Conservation (phyloP, 2,329 filamentous ascomycete genomes). For the Ustilaginoidea virens region DNA sequence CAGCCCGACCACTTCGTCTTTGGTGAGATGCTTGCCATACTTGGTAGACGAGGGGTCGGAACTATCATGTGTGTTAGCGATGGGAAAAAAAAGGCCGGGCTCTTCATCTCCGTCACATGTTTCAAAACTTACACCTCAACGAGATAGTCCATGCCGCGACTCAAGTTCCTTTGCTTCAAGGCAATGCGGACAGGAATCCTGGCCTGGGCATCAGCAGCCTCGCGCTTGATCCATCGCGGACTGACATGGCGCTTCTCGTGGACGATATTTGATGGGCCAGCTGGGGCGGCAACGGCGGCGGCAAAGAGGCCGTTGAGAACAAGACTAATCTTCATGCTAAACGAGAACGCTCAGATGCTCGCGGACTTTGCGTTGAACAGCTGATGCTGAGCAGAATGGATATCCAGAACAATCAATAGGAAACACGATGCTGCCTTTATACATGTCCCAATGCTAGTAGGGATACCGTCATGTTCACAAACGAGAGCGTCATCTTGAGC, state of each 20-base stretch:
- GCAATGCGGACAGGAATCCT: slow-evolving; percentile 25
- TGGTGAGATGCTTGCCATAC: slow-evolving; percentile 32
- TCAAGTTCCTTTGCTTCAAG: slow-evolving; percentile 27
- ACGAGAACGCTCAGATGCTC: too few species aligned
- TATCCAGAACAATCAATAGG: too few species aligned
- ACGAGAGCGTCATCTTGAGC: too few species aligned
- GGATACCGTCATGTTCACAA: too few species aligned
- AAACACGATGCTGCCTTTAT: neutral
- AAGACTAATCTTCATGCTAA: slow-evolving; percentile 9
- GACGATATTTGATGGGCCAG: slow-evolving; percentile 12
- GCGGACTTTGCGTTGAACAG: too few species aligned
- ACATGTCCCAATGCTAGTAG: too few species aligned
- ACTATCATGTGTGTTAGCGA: slow-evolving; percentile 5
- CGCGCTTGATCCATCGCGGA: slow-evolving; percentile 12
- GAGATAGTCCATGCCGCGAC: slow-evolving; percentile 26
- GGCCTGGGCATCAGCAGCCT: slow-evolving; percentile 7
- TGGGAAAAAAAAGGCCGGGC: too few species aligned
- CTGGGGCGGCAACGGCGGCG: slow-evolving; percentile 7
- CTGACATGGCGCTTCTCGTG: slow-evolving; percentile 14
- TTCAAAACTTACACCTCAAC: slow-evolving; percentile 18
- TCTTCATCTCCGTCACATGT: too few species aligned
- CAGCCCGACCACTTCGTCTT: slow-evolving; percentile 24
- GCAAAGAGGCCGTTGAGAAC: slow-evolving; percentile 8
- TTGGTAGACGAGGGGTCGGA: slow-evolving; percentile 27
- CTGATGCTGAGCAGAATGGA: too few species aligned